Evolutionary conservation across 1,284 basidiomycete species (phyloP), one percentile per base, ranked within the genome.

Genomic region (Malassezia japonica): DNA sequence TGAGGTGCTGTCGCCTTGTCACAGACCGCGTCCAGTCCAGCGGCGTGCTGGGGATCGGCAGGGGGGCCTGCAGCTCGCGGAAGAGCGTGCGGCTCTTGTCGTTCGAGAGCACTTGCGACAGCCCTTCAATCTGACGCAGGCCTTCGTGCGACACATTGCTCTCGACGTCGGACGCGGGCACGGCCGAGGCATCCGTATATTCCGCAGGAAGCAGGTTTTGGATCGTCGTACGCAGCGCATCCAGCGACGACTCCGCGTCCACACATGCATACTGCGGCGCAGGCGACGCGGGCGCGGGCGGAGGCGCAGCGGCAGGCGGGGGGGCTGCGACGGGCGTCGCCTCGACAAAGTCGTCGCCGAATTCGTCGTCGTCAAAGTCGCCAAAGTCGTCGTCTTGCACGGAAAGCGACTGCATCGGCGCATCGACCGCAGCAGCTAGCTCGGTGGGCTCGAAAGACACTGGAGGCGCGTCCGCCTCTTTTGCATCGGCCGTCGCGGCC

Each of bases 1-100:
- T 71, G 42, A 70, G 61, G 18, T 61, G 60, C 31, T 63, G 60
- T 4, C 68, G 60, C 10, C 68, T 56, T 10, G 67, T 70, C 8
- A 47, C 52, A 39, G 65, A 67, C 1, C 67, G 57, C 41, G 59
- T 61, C 66, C 66, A 71, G 37, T 67, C 60, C 16, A 70, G 56
- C 4, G 68, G 67, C 36, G 45, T 43, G 25, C 61, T 52, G 1
- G 57, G 45, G 1, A 65, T 2, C 56, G 45, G 27, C 55, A 53
- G n/a, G 41, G 37, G 55, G 50, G 55, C 4, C 58, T 50, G 38
- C 44, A 56, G 39, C 61, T 55, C 45, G 18, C 41, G 37, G 25
- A 54, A 37, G 5, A 52, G 20, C 12, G 45, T 21, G 18, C 48
- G 55, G 34, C 43, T 53, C 13, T 33, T 34, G 16, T 48, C 54